phyloP scores from a whole-genome alignment of 78 protist genomes.

The Bodo saltans region DNA sequence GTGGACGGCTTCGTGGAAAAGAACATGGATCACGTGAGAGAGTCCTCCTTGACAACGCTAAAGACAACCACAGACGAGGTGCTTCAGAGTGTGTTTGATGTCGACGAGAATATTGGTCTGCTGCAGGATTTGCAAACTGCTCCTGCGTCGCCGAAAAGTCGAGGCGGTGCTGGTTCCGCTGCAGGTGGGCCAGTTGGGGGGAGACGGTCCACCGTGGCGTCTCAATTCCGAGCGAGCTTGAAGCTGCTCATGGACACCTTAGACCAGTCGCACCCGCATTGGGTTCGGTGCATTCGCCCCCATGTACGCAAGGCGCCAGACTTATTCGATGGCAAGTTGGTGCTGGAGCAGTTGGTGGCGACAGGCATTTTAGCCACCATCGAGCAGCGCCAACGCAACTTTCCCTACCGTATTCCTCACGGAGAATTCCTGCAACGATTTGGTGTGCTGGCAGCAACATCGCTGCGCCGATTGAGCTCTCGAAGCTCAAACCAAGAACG shows the following conservation, averaged over 20 bases:
- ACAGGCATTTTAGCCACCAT: slow-evolving; percentile 31
- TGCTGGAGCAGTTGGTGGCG: slow-evolving; percentile 9
- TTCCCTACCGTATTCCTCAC: slow-evolving; percentile 19
- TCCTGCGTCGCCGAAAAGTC: background rate
- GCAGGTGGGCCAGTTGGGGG: background rate
- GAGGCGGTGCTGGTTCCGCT: background rate
- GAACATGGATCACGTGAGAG: slow-evolving; percentile 22
- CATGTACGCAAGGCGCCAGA: slow-evolving; percentile 11
- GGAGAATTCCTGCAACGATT: background rate
- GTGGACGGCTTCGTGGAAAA: slow-evolving; percentile 28
- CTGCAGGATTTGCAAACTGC: slow-evolving; percentile 17
- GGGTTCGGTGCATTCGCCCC: slow-evolving; percentile 57
- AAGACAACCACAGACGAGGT: background rate
- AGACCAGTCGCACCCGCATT: slow-evolving; percentile 34
- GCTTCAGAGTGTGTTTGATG: background rate
- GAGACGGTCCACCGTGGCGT: background rate
- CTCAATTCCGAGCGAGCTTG: slow-evolving; percentile 2
- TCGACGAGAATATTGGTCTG: background rate
- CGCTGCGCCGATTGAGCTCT: background rate
- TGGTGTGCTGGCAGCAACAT: background rate
- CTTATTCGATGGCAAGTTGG: slow-evolving; percentile 2
- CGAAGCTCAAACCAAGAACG: background rate
- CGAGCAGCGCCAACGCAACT: slow-evolving; percentile 6
- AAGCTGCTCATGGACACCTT: slow-evolving; percentile 53
- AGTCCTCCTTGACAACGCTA: background rate